Conservation (phyloP, 2,329 filamentous ascomycete genomes). For the Graphilbum ipis-grandicollis region DNA sequence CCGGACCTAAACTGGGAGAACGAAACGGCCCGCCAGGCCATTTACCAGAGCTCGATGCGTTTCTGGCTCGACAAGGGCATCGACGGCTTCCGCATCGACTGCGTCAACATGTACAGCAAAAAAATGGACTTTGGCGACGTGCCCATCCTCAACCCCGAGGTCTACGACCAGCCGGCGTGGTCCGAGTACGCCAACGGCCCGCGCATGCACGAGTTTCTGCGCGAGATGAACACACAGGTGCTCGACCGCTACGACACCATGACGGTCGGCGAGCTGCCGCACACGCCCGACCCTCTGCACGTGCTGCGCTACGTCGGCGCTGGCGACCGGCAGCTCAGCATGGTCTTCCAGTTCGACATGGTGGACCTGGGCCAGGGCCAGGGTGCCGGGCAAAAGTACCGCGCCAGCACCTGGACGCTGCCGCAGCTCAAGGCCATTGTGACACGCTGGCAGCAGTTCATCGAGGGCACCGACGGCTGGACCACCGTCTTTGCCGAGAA, state of each 20-base stretch:
- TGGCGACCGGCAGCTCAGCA: slow-evolving; percentile 41
- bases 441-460: slow-evolving; percentile 30
- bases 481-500: slow-evolving; percentile 46
- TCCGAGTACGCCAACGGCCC: slow-evolving; percentile 51
- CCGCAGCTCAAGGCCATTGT: slow-evolving; percentile 24
- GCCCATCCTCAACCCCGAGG: slow-evolving; percentile 21
- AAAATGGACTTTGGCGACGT: slow-evolving; percentile 36
- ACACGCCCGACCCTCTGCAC: slow-evolving; percentile 37
- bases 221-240: slow-evolving; percentile 44
- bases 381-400: slow-evolving; percentile 29
- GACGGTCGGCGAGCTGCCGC: slow-evolving; percentile 52
- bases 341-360: slow-evolving; percentile 53
- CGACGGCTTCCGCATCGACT: slow-evolving; percentile 58
- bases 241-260: slow-evolving; percentile 45
- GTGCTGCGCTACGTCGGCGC: slow-evolving; percentile 44
- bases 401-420: slow-evolving; percentile 31
- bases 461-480: slow-evolving; percentile 35
- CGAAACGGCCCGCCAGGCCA: slow-evolving; percentile 44
- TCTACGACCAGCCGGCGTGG: slow-evolving; percentile 32
- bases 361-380: slow-evolving; percentile 40
- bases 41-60: slow-evolving; percentile 53
- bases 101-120: slow-evolving; percentile 58
- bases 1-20: slow-evolving; percentile 83
- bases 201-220: slow-evolving; percentile 48
- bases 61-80: slow-evolving; percentile 67